Conservation (phyloP, 148 eudicot genomes). For the Dianthus caryophyllus region DNA sequence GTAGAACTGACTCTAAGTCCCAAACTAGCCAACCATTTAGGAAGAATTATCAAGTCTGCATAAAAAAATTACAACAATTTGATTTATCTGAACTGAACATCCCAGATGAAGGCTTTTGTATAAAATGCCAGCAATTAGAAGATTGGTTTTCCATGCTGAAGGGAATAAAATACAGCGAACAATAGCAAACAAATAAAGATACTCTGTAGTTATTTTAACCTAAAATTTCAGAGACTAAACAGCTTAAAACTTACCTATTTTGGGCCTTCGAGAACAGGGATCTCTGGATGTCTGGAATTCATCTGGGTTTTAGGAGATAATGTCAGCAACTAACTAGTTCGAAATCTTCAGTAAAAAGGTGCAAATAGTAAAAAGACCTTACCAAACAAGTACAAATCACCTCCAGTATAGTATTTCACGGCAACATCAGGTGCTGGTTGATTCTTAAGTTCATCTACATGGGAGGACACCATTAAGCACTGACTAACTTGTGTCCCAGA, state of each 20-base stretch:
- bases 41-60: no score
- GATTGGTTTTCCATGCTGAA: neutral
- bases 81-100: neutral
- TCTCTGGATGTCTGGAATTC: conserved; percentile 92
- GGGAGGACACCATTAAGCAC: conserved; percentile 8
- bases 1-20: no score
- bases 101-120: neutral
- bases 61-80: no score
- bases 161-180: neutral
- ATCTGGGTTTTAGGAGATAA: conserved; percentile 39
- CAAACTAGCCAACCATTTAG: no score
- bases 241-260: conserved; percentile 47
- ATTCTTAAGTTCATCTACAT: conserved; percentile 65
- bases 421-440: conserved; percentile 81
- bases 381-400: conserved; percentile 94
- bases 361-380: conserved; percentile 30
- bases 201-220: neutral
- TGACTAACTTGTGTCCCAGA: neutral
- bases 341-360: neutral
- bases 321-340: conserved; percentile 11
- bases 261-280: conserved; percentile 85
- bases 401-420: conserved; percentile 81
- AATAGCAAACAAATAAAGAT: neutral
- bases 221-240: neutral
- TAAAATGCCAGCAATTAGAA: neutral